Evolutionary conservation across 345 rosid species (phyloP).

Genomic region (Arabidopsis arenosa): DNA sequence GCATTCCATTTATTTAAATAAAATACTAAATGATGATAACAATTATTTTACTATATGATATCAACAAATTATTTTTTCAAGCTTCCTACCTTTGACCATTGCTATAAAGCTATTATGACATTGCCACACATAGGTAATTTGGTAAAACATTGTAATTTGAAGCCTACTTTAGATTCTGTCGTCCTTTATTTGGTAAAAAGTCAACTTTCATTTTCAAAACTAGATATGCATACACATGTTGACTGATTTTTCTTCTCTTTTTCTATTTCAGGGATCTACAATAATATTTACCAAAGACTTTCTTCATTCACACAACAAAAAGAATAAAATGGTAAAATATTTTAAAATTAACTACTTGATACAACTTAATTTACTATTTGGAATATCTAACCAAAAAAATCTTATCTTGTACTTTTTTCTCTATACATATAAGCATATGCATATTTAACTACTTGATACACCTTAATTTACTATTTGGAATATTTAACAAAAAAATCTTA

Average conservation of each 20-base stretch:
- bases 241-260: constrained; percentile 7
- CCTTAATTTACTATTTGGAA: not conserved
- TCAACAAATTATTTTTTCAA: not conserved
- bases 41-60: not conserved
- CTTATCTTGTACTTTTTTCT: no score
- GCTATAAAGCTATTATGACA: constrained; percentile 1
- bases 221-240: constrained; percentile 27
- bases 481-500: no score
- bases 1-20: not conserved
- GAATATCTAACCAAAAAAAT: no score
- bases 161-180: constrained; percentile 8
- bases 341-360: not conserved
- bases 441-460: not conserved
- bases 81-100: not conserved
- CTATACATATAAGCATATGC: no score
- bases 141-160: not conserved
- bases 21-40: not conserved
- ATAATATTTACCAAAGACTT: not conserved
- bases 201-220: constrained; percentile 36
- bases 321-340: not conserved
- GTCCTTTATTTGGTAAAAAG: constrained; percentile 28
- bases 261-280: not conserved
- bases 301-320: not conserved
- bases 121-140: constrained; percentile 2
- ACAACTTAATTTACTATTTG: not conserved